These are phyloP conservation scores for Aquilaria malaccensis DNA, from an alignment of 345 rosid species.

Conservation along the genomic window DNA sequence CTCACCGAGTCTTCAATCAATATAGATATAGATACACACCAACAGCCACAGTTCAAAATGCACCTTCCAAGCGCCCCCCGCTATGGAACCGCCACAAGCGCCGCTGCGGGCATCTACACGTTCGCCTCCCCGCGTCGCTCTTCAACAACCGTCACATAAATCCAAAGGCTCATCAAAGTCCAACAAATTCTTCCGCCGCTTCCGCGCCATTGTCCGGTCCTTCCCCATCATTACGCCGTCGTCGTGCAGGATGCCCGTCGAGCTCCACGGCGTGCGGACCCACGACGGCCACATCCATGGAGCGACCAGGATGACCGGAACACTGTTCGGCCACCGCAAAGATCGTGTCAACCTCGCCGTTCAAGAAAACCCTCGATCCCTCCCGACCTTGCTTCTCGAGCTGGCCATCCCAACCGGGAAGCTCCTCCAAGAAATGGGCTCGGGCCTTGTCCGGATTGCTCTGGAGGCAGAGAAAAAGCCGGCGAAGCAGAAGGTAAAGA, in stretches of 20 bases:
- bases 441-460: conserved; percentile 68
- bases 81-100: conserved; percentile 6
- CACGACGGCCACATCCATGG: conserved; percentile 60
- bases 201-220: conserved; percentile 63
- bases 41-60: too few relatives aligned
- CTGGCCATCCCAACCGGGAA: conserved; percentile 70
- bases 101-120: conserved; percentile 7
- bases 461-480: conserved; percentile 72
- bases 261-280: conserved; percentile 27
- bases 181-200: conserved; percentile 33
- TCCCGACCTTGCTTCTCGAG: conserved; percentile 60
- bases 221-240: conserved; percentile 54
- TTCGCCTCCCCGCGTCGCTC: conserved; percentile 18
- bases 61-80: neutral
- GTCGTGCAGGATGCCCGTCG: conserved; percentile 50
- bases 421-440: conserved; percentile 65
- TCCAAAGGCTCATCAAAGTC: conserved; percentile 28
- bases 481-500: conserved; percentile 40
- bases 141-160: conserved; percentile 40
- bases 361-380: conserved; percentile 59
- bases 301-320: conserved; percentile 76
- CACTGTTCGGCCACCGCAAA: conserved; percentile 65
- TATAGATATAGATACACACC: too few relatives aligned
- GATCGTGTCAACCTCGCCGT: conserved; percentile 61
- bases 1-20: too few relatives aligned